These are phyloP conservation scores for Halenospora varia DNA, from an alignment of 495 filamentous ascomycete species.

Conservation along the genomic window DNA sequence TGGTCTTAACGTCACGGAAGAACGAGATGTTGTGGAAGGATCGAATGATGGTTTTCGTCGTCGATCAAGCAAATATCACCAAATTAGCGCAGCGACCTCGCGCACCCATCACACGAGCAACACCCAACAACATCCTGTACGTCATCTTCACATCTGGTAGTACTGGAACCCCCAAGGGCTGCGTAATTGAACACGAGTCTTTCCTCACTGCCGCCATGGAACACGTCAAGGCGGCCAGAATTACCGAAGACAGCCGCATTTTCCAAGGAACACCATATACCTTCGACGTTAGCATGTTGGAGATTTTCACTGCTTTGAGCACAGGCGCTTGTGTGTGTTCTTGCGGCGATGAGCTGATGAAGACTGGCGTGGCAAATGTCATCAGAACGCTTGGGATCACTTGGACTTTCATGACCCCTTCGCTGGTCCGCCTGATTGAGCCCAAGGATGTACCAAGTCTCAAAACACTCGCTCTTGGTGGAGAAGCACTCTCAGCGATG, in stretches of 20 bases:
- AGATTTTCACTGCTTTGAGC: conserved; percentile 63
- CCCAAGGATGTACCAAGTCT: conserved; percentile 20
- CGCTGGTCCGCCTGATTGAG: conserved; percentile 38
- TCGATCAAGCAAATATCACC: not conserved
- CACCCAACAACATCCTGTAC: conserved; percentile 29
- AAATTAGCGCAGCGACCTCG: not conserved
- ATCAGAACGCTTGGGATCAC: conserved; percentile 30
- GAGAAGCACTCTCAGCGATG: conserved; percentile 25
- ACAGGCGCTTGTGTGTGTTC: conserved; percentile 47
- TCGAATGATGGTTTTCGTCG: not conserved
- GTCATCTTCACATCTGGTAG: conserved; percentile 56
- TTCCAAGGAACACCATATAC: conserved; percentile 68
- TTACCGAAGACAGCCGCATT: conserved; percentile 38
- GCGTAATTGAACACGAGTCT: not conserved
- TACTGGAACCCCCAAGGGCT: conserved; percentile 38
- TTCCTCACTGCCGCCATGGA: not conserved
- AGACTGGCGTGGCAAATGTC: conserved; percentile 28
- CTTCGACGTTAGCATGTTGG: conserved; percentile 63
- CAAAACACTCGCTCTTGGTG: conserved; percentile 36
- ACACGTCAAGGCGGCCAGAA: not conserved
- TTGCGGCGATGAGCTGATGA: conserved; percentile 35
- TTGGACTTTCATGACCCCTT: conserved; percentile 34
- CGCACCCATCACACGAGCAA: not conserved
- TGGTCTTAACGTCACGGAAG: not conserved
- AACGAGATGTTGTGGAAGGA: not conserved